Evolutionary conservation across 169 alveolate genomes (phyloP).

Genomic region (Miamiensis avidus): DNA sequence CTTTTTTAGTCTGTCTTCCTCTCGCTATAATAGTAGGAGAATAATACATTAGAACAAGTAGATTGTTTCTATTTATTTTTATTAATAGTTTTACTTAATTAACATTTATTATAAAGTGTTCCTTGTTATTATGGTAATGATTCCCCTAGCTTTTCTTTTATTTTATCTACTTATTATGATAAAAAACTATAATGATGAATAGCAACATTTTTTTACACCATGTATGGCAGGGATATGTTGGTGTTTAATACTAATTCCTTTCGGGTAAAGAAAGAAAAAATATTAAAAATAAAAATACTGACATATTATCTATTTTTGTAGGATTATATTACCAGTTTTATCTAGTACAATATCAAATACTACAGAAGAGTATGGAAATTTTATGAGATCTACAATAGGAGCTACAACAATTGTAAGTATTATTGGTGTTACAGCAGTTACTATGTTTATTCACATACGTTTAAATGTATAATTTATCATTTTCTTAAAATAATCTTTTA

Average conservation of each 20-base stretch:
- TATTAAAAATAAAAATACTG: no score
- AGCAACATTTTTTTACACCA: background rate
- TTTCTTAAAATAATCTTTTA: background rate
- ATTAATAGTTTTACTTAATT: no score
- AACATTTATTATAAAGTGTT: background rate
- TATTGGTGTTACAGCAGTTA: background rate
- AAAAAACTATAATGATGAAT: background rate
- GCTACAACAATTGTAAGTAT: background rate
- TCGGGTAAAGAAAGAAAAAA: background rate
- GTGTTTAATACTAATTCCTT: background rate
- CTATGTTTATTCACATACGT: background rate
- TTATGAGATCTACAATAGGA: background rate
- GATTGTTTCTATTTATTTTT: no score
- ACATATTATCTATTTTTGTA: no score
- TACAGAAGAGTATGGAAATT: background rate
- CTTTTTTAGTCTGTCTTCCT: background rate
- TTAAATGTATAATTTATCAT: background rate
- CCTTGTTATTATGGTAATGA: background rate
- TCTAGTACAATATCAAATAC: background rate
- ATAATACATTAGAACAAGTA: background rate
- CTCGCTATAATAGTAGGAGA: background rate
- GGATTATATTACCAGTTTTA: background rate
- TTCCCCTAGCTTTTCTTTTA: background rate
- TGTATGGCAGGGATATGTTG: background rate
- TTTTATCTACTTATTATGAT: no score